phyloP scores from a whole-genome alignment of 805 yeast species.

The Zygoascus ofunaensis region DNA sequence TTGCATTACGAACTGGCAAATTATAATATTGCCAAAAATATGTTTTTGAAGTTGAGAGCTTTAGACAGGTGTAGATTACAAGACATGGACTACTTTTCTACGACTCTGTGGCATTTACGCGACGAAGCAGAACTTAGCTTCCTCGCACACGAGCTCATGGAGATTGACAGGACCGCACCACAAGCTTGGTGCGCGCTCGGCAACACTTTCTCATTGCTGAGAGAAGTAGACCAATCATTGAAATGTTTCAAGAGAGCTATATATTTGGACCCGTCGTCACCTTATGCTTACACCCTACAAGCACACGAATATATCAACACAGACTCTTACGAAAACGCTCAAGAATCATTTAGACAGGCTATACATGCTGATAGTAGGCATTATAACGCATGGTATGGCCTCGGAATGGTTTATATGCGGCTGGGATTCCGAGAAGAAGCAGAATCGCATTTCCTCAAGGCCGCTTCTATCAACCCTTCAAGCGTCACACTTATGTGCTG shows the following conservation, averaged over 20 bases:
- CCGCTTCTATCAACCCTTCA: slow-evolving; percentile 79
- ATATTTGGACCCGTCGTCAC: slow-evolving; percentile 55
- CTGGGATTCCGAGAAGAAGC: slow-evolving; percentile 79
- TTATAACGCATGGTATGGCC: slow-evolving; percentile 91
- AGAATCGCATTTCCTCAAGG: slow-evolving; percentile 77
- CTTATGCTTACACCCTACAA: slow-evolving; percentile 84
- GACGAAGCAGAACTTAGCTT: slow-evolving; percentile 70
- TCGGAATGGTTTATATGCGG: slow-evolving; percentile 87
- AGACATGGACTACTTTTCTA: slow-evolving; percentile 89
- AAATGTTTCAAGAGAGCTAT: slow-evolving; percentile 76
- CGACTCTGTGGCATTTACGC: slow-evolving; percentile 86
- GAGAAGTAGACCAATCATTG: slow-evolving; percentile 85
- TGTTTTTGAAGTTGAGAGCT: slow-evolving; percentile 52
- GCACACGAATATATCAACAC: slow-evolving; percentile 87
- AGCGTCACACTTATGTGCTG: slow-evolving; percentile 86
- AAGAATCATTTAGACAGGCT: slow-evolving; percentile 72
- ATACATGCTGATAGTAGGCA: slow-evolving; percentile 69
- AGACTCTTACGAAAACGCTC: slow-evolving; percentile 86
- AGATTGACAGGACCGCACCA: slow-evolving; percentile 54
- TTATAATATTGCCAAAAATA: slow-evolving; percentile 63
- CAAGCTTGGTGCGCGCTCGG: slow-evolving; percentile 92
- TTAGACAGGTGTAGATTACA: slow-evolving; percentile 69
- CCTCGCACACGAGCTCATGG: slow-evolving; percentile 71
- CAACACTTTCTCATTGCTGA: slow-evolving; percentile 69
- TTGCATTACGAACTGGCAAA: slow-evolving; percentile 81